Evolutionary conservation across 2,329 filamentous ascomycete species (phyloP).

Genomic region (Samsoniella hepiali): DNA sequence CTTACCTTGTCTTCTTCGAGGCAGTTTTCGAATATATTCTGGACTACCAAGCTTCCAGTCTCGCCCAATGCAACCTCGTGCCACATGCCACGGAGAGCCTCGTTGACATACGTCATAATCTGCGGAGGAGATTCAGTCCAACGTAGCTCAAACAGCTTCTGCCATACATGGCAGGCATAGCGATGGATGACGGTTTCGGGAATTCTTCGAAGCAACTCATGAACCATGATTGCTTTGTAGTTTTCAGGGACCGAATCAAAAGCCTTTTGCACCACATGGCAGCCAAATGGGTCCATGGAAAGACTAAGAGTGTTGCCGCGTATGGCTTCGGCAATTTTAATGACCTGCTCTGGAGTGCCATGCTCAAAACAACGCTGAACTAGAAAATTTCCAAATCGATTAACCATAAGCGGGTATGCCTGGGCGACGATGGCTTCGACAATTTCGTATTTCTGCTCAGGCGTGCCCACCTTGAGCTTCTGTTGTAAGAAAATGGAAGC

Average conservation of each 20-base stretch:
- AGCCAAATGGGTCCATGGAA: conserved; percentile 98
- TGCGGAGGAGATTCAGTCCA: conserved; percentile 94
- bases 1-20: conserved; percentile 94
- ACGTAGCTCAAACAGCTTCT: conserved; percentile 96
- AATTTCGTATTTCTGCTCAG: conserved; percentile 95
- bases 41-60: conserved; percentile 94
- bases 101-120: conserved; percentile 98
- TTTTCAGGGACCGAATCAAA: conserved; percentile 97
- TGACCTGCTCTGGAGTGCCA: conserved; percentile 88
- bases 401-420: conserved; percentile 94
- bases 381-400: conserved; percentile 97
- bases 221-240: conserved; percentile 98
- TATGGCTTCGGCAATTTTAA: conserved; percentile 91
- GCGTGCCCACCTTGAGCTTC: conserved; percentile 94
- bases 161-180: conserved; percentile 98
- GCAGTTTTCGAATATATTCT: conserved; percentile 99
- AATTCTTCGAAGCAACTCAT: conserved; percentile 89
- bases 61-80: conserved; percentile 96
- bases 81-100: conserved; percentile 94
- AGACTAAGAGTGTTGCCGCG: conserved; percentile 89
- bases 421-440: conserved; percentile 94
- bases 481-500: conserved; percentile 98
- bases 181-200: conserved; percentile 97
- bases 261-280: conserved; percentile 96
- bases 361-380: conserved; percentile 99